Percentiles rank a stretch among this genome's conserved stretches.
Conservation (phyloP, 2,329 filamentous ascomycete genomes). For the Dendrostoma leiphaemia region DNA sequence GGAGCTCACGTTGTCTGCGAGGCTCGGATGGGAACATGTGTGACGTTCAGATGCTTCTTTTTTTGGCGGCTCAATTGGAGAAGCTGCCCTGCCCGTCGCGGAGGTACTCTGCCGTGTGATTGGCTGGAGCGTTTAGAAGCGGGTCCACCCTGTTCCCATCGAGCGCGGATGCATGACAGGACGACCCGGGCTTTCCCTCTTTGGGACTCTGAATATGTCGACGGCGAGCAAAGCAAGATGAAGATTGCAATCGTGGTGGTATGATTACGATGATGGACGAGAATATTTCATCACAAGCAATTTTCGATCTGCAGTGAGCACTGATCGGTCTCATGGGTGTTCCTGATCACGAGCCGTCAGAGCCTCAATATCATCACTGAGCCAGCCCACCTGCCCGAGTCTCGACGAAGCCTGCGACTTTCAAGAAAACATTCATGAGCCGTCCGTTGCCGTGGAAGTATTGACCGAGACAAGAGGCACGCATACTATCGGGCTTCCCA, state of each 20-base stretch:
- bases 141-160: background rate
- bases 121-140: background rate
- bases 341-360: background rate
- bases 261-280: too few species aligned
- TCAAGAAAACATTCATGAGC: too few species aligned
- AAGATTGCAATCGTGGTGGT: too few species aligned
- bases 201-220: too few species aligned
- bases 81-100: background rate
- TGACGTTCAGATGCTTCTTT: background rate
- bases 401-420: background rate
- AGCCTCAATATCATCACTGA: background rate
- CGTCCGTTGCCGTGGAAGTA: too few species aligned
- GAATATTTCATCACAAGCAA: too few species aligned
- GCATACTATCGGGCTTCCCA: too few species aligned
- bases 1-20: slow-evolving; percentile 21
- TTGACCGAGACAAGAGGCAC: too few species aligned
- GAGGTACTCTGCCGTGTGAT: background rate
- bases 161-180: background rate
- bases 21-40: slow-evolving; percentile 7
- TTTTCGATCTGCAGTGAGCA: background rate
- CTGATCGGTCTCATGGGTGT: too few species aligned
- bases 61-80: slow-evolving; percentile 5
- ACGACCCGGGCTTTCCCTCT: background rate
- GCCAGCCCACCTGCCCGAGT: background rate
- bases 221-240: too few species aligned